phyloP scores from a whole-genome alignment of 495 filamentous ascomycete species.

The Penicillium psychrofluorescens region DNA sequence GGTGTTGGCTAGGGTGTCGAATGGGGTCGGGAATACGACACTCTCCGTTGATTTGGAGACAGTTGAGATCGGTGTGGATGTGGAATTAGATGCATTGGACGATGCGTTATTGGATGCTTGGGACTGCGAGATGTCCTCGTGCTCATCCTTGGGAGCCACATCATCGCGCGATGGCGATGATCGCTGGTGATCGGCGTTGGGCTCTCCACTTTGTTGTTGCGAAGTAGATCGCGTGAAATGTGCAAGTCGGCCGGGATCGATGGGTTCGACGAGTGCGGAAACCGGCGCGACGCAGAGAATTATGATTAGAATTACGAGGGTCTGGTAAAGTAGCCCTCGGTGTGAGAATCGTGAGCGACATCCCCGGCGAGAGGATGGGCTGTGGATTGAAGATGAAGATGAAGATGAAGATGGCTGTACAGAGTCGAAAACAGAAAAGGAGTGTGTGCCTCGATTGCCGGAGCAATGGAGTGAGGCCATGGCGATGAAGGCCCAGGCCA shows the following conservation, averaged over 20 bases:
- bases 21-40: constrained; percentile 50
- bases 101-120: not conserved
- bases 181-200: constrained; percentile 9
- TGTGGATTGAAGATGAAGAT: too few relatives aligned
- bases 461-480: too few relatives aligned
- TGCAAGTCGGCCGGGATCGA: not conserved
- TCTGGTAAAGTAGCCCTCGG: constrained; percentile 2
- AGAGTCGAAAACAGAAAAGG: too few relatives aligned
- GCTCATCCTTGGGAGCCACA: not conserved
- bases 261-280: constrained; percentile 7
- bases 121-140: not conserved
- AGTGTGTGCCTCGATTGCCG: too few relatives aligned
- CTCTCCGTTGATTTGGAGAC: constrained; percentile 9
- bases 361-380: too few relatives aligned
- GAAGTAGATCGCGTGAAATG: constrained; percentile 9
- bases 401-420: too few relatives aligned
- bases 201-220: constrained; percentile 11
- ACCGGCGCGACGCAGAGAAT: constrained; percentile 11
- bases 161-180: not conserved
- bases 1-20: constrained; percentile 66
- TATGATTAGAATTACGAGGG: constrained; percentile 18
- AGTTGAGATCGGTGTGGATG: constrained; percentile 7
- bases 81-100: not conserved
- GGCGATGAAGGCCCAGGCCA: too few relatives aligned
- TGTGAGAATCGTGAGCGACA: too few relatives aligned